phyloP scores from a whole-genome alignment of 2,329 filamentous ascomycete species.

The Chaetomium globosum region DNA sequence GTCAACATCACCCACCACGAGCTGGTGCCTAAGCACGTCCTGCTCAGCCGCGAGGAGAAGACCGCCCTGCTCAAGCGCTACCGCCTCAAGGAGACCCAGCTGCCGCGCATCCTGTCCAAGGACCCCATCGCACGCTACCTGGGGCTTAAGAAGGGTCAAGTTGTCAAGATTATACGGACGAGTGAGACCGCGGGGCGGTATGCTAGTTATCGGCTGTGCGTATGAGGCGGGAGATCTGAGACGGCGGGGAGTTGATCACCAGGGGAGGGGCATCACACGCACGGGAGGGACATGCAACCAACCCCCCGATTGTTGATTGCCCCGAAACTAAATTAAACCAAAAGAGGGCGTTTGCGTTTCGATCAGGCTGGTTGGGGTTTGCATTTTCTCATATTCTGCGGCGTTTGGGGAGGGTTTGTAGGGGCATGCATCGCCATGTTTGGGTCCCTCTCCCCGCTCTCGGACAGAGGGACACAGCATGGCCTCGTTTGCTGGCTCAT shows the following conservation, averaged over 20 bases:
- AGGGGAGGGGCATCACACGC: neutral
- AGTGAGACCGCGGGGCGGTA: conserved; percentile 95
- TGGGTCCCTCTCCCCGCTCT: neutral
- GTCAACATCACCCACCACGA: conserved; percentile 99
- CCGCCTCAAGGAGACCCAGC: conserved; percentile 93
- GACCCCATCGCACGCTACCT: conserved; percentile 93
- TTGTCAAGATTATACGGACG: conserved; percentile 97
- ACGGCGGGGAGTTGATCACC: neutral
- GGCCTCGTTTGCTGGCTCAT: neutral
- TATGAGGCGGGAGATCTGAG: conserved; percentile 45
- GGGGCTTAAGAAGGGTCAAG: conserved; percentile 85
- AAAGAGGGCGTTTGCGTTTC: conserved; percentile 12
- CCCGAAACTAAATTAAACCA: conserved; percentile 1
- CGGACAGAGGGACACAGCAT: neutral
- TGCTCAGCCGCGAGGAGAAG: conserved; percentile 91
- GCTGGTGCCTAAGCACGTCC: conserved; percentile 88
- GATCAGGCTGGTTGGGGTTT: conserved; percentile 3
- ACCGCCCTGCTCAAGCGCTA: conserved; percentile 81
- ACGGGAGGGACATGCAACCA: neutral
- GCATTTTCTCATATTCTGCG: neutral
- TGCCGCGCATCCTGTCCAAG: conserved; percentile 86
- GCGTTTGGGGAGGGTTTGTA: conserved; percentile 3
- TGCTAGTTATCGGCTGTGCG: conserved; percentile 82
- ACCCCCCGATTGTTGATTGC: neutral
- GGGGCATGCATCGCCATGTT: neutral